Base-by-base conservation (phyloP, 345 rosid genomes). In the Camelina laxa region DNA sequence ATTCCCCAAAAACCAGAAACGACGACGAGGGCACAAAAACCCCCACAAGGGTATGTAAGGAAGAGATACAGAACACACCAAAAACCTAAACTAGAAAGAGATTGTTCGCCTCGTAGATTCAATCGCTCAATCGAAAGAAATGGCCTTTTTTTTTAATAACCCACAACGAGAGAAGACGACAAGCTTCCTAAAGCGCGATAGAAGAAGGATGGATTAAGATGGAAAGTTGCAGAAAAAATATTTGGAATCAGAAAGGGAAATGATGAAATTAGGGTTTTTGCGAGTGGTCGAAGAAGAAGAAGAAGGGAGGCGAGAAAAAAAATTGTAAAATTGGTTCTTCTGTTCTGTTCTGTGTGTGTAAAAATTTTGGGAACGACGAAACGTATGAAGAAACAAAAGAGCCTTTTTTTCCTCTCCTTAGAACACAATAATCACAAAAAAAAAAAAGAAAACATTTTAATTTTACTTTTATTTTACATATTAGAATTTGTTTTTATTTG, bases 201-300 rank as follows among this genome's bases (percentile, higher is more conserved):
- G 36, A 24, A 61, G 44, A 31, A 69, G 22, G 50, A 67, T 41
- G 61, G 74, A 67, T 19, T 59, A 21, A 44, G 55, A 48, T 55
- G 20, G 55, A 15, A 61, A 62, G 13, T 27, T 15, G 45, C 16
- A 36, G 30, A 30, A 19, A 14, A 20, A 50, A 31, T 15, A 15
- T 7, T 12, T 11, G 65, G 56, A 62, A 44, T 56, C 36, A 24
- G 22, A 13, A 12, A 22, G 9, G 71, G 36, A 38, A 57, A 4
- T 27, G 65, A 70, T 59, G 39, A 80, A 83, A 82, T 80, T 87
- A 86, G 91, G 92, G 91, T 87, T 86, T 89, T 39, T 51, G 75
- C 14, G 38, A 65, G 69, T 39, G 63, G 76, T 39, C 13, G 60
- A 30, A 38, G 49, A 38, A 39, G 45, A 41, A 48, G 71, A 68